Evolutionary conservation across 106 monocot genomes (phyloP).

Genomic region (Narthecium ossifragum): DNA sequence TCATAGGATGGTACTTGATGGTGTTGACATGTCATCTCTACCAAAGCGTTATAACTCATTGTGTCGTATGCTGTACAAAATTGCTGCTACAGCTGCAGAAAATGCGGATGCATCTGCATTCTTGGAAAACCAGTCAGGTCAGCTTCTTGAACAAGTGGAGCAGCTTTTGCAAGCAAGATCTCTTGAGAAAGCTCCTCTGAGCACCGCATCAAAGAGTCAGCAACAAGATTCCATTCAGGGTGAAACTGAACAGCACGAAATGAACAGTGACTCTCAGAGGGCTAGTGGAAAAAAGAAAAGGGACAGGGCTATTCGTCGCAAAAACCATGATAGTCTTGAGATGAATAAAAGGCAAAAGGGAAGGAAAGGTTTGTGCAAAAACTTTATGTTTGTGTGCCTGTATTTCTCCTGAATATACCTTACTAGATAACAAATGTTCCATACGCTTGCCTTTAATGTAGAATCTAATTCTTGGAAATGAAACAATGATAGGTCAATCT

Average conservation of each 20-base stretch:
- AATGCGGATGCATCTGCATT: conserved; percentile 24
- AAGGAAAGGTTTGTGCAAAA: conserved; percentile 18
- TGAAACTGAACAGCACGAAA: conserved; percentile 8
- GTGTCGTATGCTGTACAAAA: conserved; percentile 17
- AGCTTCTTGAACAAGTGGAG: conserved; percentile 26
- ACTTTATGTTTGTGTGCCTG: neutral
- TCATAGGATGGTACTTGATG: conserved; percentile 16
- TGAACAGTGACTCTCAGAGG: conserved; percentile 17
- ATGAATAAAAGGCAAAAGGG: conserved; percentile 20
- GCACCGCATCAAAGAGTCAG: conserved; percentile 5
- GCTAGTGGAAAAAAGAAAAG: conserved; percentile 18
- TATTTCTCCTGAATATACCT: neutral
- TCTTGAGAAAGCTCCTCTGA: conserved; percentile 7
- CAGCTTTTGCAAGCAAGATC: conserved; percentile 20
- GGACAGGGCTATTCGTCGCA: conserved; percentile 8
- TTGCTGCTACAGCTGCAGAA: conserved; percentile 29
- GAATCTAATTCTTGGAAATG: neutral
- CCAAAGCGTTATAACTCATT: conserved; percentile 23
- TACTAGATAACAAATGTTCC: too few species aligned
- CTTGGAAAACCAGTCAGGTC: conserved; percentile 32
- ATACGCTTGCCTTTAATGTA: too few species aligned
- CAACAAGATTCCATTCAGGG: conserved; percentile 5
- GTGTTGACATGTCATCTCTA: conserved; percentile 12
- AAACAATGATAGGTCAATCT: conserved; percentile 6
- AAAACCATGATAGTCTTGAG: conserved; percentile 13